phyloP scores from a whole-genome alignment of 2,329 filamentous ascomycete genomes.

The Xylariaceae sp. region DNA sequence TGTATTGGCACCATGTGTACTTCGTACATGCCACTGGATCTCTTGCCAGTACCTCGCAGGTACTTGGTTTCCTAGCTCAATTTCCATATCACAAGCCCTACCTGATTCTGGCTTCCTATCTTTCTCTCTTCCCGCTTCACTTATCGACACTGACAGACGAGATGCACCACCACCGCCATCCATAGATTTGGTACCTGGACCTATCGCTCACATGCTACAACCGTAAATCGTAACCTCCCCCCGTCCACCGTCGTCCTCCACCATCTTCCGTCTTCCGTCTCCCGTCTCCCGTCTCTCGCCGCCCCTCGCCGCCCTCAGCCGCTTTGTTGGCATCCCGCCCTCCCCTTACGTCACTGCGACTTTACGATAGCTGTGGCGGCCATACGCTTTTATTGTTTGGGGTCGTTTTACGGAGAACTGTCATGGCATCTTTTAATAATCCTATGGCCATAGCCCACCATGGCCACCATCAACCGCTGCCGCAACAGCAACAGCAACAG shows the following conservation, averaged over 20 bases:
- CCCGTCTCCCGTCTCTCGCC: slow-evolving; percentile 14
- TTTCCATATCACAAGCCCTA: background rate
- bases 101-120: background rate
- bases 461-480: slow-evolving; percentile 32
- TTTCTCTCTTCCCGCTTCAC: background rate
- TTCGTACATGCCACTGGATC: no score
- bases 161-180: slow-evolving; percentile 9
- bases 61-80: no score
- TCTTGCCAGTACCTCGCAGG: no score
- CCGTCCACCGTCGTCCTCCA: slow-evolving; percentile 3
- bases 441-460: slow-evolving; percentile 33
- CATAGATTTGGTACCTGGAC: slow-evolving; percentile 10
- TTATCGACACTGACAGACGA: slow-evolving; percentile 4
- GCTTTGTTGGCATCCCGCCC: slow-evolving; percentile 5
- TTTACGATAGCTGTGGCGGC: slow-evolving; percentile 2
- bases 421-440: slow-evolving; percentile 30
- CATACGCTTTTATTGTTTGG: background rate
- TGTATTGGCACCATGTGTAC: background rate
- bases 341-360: slow-evolving; percentile 7
- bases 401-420: background rate
- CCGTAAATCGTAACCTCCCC: slow-evolving; percentile 16
- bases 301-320: slow-evolving; percentile 1
- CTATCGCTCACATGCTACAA: slow-evolving; percentile 25
- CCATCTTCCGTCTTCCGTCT: slow-evolving; percentile 12
- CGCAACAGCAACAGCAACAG: slow-evolving; percentile 31